These are phyloP conservation scores for Talaromyces sp. DNA, from an alignment of 2,329 filamentous ascomycete species.

Conservation along the genomic window DNA sequence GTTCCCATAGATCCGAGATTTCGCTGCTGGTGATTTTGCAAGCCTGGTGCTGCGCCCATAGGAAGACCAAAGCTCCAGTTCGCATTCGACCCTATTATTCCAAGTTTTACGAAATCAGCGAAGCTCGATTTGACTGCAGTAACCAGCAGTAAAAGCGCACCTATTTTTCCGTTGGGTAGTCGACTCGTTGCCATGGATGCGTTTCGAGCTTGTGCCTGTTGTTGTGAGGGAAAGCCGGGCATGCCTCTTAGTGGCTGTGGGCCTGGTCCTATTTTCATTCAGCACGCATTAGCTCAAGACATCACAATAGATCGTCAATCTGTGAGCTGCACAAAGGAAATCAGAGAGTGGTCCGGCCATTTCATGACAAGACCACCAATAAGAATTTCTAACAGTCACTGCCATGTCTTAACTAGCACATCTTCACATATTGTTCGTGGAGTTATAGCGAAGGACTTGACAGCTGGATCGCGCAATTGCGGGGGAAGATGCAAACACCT, in stretches of 20 bases:
- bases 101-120: constrained; percentile 10
- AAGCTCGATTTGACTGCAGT: background rate
- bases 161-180: constrained; percentile 56
- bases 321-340: constrained; percentile 22
- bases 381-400: background rate
- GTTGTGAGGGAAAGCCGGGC: constrained; percentile 55
- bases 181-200: constrained; percentile 49
- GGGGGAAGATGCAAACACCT: background rate
- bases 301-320: background rate
- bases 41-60: constrained; percentile 53
- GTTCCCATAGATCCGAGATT: constrained; percentile 52
- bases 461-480: background rate
- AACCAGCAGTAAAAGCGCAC: constrained; percentile 36
- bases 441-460: background rate
- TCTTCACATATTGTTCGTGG: background rate
- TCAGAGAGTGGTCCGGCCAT: constrained; percentile 16
- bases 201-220: constrained; percentile 46
- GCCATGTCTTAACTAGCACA: background rate
- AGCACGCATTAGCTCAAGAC: background rate
- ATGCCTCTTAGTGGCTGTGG: constrained; percentile 54
- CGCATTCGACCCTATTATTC: constrained; percentile 50
- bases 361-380: background rate
- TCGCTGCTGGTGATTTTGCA: constrained; percentile 53
- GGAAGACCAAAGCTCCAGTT: constrained; percentile 60
- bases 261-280: constrained; percentile 42